Conservation (phyloP, 2,329 filamentous ascomycete species). For the Blumeria graminis region DNA sequence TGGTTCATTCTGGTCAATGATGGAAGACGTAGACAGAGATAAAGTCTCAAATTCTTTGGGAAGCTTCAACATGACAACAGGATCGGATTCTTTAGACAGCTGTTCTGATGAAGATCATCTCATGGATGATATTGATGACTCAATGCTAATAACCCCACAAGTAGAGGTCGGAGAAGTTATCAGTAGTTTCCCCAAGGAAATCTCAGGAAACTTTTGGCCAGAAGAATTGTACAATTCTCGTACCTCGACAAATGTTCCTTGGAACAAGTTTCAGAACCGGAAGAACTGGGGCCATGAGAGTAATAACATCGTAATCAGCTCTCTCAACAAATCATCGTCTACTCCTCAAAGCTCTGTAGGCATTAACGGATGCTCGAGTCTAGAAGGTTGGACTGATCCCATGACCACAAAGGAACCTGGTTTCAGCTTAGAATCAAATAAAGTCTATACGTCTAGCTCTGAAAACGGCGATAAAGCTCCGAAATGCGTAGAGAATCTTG, state of each 20-base stretch:
- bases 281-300: conserved; percentile 48
- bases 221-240: conserved; percentile 46
- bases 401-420: conserved; percentile 52
- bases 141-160: conserved; percentile 65
- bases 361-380: conserved; percentile 25
- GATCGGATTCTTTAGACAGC: conserved; percentile 54
- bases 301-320: conserved; percentile 43
- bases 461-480: conserved; percentile 50
- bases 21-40: conserved; percentile 43
- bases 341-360: conserved; percentile 19
- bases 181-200: conserved; percentile 17
- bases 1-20: conserved; percentile 43
- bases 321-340: conserved; percentile 56
- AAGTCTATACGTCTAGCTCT: conserved; percentile 58
- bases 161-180: conserved; percentile 17
- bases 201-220: conserved; percentile 36
- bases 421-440: conserved; percentile 73
- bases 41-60: conserved; percentile 47
- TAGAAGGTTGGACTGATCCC: conserved; percentile 21
- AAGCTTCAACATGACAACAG: conserved; percentile 38
- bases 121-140: conserved; percentile 50
- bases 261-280: conserved; percentile 33
- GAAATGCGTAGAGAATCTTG: conserved; percentile 19
- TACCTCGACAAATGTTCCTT: conserved; percentile 59
- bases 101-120: conserved; percentile 36